These are phyloP conservation scores for Metschnikowia cerradonensis DNA, from an alignment of 805 yeast genomes.

Conservation along the genomic window DNA sequence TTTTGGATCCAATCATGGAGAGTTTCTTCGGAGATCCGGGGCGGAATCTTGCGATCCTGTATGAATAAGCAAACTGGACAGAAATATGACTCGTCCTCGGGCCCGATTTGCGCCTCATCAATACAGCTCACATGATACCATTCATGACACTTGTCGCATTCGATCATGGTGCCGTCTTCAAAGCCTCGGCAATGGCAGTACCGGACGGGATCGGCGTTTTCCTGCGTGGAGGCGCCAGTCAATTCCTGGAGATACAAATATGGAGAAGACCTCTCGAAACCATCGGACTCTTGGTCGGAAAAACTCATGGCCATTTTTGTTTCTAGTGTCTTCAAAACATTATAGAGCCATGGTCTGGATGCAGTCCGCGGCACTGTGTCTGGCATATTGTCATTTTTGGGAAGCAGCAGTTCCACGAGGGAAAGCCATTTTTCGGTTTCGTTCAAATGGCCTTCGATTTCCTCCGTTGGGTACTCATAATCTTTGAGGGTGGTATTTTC, in stretches of 20 bases:
- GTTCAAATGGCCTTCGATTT: slow-evolving; percentile 14
- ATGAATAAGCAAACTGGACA: slow-evolving; percentile 15
- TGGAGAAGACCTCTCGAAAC: slow-evolving; percentile 24
- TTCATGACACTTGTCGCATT: slow-evolving; percentile 65
- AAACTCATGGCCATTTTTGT: slow-evolving; percentile 25
- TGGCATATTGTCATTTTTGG: slow-evolving; percentile 6
- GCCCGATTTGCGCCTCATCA: slow-evolving; percentile 12
- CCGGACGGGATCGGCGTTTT: slow-evolving; percentile 11
- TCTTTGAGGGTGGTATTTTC: slow-evolving; percentile 22
- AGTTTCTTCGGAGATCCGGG: neutral
- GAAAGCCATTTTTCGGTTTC: slow-evolving; percentile 25
- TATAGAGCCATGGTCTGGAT: slow-evolving; percentile 19
- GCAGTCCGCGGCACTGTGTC: slow-evolving; percentile 13
- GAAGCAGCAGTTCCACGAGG: slow-evolving; percentile 14
- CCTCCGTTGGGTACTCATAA: neutral
- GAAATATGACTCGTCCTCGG: slow-evolving; percentile 14
- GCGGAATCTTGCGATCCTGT: neutral
- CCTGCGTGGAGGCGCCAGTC: slow-evolving; percentile 2
- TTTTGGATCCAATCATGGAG: slow-evolving; percentile 2
- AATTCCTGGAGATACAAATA: slow-evolving; percentile 13
- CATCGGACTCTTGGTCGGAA: slow-evolving; percentile 23
- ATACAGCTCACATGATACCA: slow-evolving; percentile 69
- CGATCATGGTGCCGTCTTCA: slow-evolving; percentile 63
- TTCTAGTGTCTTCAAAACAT: slow-evolving; percentile 18
- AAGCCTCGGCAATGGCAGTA: slow-evolving; percentile 62